Base-by-base conservation (phyloP, 106 monocot genomes). In the Apostasia shenzhenica region DNA sequence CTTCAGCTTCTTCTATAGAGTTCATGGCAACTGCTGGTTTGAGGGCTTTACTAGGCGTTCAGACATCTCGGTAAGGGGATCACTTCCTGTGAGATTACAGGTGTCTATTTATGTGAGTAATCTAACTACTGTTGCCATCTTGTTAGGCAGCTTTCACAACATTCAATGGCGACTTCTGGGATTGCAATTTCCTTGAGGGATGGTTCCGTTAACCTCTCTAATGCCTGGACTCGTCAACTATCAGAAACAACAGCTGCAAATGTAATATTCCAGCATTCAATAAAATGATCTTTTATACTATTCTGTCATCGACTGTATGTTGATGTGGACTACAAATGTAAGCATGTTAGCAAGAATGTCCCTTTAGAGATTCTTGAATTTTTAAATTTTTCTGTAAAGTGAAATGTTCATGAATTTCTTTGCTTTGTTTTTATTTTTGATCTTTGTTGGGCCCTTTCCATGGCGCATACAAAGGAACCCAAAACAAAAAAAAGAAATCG, bases 171-270 rank as follows among this genome's bases (percentile, higher is more conserved):
- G 6, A 95, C 86, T 44, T 67, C 82, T 79, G 95, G 89, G 12
- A 48, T 95, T 43, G 38, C 84, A 70, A 37, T 95, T 48, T 89
- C 86, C 55, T 61, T 92, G 67, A 84, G 79, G 80, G 92, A 92
- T 69, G 92, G 89, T 61, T 92, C 95, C 64, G 55, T 95, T 56
- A 92, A 92, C 70, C 79, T 95, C 59, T 89, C 95, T 4, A 95
- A 95, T 64, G 69, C 86, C 38, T 95, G 95, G 92, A 92, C 95
- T 55, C 95, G 92, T 41, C 88, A 92, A 81, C 75, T 95, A 46
- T 92, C 95, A 45, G 92, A 91, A 67, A 72, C 80, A 68, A 50
- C 81, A 57, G 75, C 84, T 48, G 95, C 86, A 78, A 89, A 89
- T 89, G 95, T 95, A 84, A 76, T 69, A 26, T 57, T 50, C n/a